Percentiles rank a stretch among this genome's conserved stretches.
Evolutionary conservation across 495 filamentous ascomycete genomes (phyloP).

Genomic region (Gamarada debralockiae): DNA sequence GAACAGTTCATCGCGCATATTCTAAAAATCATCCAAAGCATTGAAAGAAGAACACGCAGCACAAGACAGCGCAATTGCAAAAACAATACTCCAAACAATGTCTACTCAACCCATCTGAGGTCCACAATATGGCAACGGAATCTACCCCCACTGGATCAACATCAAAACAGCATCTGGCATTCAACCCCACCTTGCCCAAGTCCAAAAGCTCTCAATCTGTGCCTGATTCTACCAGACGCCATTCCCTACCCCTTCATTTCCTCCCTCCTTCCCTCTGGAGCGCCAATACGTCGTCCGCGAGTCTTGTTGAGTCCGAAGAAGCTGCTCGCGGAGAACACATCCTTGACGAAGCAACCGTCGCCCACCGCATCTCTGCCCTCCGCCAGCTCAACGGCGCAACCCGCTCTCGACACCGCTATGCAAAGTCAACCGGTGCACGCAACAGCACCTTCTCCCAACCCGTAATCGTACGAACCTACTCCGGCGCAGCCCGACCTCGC

Average conservation of each 20-base stretch:
- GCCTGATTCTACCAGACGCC: conserved; percentile 18
- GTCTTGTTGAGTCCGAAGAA: conserved; percentile 26
- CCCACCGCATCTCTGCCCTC: conserved; percentile 25
- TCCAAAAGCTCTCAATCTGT: conserved; percentile 17
- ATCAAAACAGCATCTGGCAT: conserved; percentile 13
- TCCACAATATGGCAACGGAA: conserved; percentile 21
- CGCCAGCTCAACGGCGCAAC: conserved; percentile 28
- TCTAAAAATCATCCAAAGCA: neutral
- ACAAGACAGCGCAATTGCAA: conserved; percentile 16
- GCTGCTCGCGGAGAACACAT: conserved; percentile 27
- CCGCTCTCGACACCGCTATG: conserved; percentile 34
- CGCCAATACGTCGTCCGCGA: conserved; percentile 21
- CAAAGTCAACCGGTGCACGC: conserved; percentile 41
- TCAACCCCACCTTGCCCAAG: conserved; percentile 13
- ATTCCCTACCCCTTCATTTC: conserved; percentile 26
- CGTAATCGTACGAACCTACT: conserved; percentile 54
- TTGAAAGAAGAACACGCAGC: conserved; percentile 12
- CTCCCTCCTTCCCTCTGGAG: conserved; percentile 25
- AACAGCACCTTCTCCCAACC: conserved; percentile 51
- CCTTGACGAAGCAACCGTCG: conserved; percentile 25
- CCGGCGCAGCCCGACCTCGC: conserved; percentile 26
- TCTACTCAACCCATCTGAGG: conserved; percentile 15
- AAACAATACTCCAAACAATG: conserved; percentile 17
- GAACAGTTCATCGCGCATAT: conserved; percentile 13
- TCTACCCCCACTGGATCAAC: conserved; percentile 10